phyloP scores from a whole-genome alignment of 768 basidiomycete genomes.

The Lentinus brumalis region DNA sequence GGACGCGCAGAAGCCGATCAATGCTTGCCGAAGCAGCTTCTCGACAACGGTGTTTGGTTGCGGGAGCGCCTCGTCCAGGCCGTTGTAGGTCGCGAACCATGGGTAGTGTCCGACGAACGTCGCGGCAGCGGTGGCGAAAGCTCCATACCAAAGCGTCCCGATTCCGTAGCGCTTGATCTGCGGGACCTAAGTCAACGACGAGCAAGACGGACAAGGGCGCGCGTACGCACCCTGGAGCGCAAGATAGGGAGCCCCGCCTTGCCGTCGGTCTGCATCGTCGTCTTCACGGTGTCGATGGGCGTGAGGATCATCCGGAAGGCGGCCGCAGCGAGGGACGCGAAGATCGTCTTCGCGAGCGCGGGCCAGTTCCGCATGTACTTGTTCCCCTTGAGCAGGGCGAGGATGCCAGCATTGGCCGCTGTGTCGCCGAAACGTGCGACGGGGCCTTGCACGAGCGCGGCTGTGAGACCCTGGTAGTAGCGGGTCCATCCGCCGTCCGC shows the following conservation, averaged over 20 bases:
- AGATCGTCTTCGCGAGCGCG: slow-evolving; percentile 68
- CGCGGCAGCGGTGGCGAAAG: slow-evolving; percentile 88
- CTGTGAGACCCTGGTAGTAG: slow-evolving; percentile 85
- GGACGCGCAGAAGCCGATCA: slow-evolving; percentile 90
- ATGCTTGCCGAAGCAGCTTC: slow-evolving; percentile 75
- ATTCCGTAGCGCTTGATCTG: slow-evolving; percentile 78
- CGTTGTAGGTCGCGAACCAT: slow-evolving; percentile 91
- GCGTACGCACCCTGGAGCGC: slow-evolving; percentile 55
- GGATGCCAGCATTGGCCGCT: slow-evolving; percentile 89
- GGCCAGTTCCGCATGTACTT: slow-evolving; percentile 68
- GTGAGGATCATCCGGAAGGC: slow-evolving; percentile 89
- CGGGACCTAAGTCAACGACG: background rate
- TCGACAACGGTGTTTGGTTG: slow-evolving; percentile 49
- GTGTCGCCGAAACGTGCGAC: slow-evolving; percentile 92
- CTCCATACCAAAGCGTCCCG: slow-evolving; percentile 85
- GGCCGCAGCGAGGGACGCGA: slow-evolving; percentile 79
- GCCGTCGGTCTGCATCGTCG: slow-evolving; percentile 93
- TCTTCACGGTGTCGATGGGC: slow-evolving; percentile 93
- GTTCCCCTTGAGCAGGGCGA: slow-evolving; percentile 82
- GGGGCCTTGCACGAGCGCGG: slow-evolving; percentile 87
- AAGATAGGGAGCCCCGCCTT: slow-evolving; percentile 67
- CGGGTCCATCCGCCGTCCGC: slow-evolving; percentile 78
- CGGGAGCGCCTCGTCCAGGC: slow-evolving; percentile 65
- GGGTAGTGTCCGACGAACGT: slow-evolving; percentile 94
- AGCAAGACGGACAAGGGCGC: slow-evolving; percentile 38